Base-by-base conservation (phyloP, 768 basidiomycete genomes). In the Suillus discolor region DNA sequence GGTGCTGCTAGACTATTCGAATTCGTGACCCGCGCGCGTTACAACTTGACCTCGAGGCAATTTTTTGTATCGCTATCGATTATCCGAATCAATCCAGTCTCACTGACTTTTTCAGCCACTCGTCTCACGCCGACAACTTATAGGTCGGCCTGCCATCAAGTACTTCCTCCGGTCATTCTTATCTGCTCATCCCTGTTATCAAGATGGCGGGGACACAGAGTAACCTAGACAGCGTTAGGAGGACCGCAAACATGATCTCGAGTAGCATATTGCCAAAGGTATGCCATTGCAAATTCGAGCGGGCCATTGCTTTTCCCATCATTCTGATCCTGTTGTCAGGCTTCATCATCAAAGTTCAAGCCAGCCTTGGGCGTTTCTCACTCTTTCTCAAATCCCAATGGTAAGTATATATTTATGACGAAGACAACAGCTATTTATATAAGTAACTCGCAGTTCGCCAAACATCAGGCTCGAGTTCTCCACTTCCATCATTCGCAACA, bases 401-500 rank as follows among this genome's bases (percentile, higher is more conserved):
- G 59, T 60, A 28, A 42, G 18, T 28, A 42, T 13, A 31, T 12
- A 20, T 42, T 28, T 60, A 31, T 12, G 18, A 60, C 9, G 12
- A 41, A 60, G 16, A 23, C 39, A 31, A 18, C 25, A 31, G 28
- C 12, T 13, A 18, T 25, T n/a, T 8, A 31, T 31, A 6, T 6
- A 44, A 28, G 25, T 41, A 28, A 60, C 31, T 45, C 25, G 49
- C 61, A 80, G 76, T 54, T n/a, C 76, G 70, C 23, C 76, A 72
- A 64, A 47, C 66, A 8, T 65, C 53, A 8, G 47, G 57, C 63
- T 59, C 75, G 34, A 36, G 70, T 61, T 66, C 74, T 12, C 70
- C 59, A 3, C 75, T 83, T 3, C 77, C 82, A 0, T 76, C 82
- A 1, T 83, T 85, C 67, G 80, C 82, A 1, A 84, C 85, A 0